Evolutionary conservation across 495 filamentous ascomycete genomes (phyloP).

Genomic region (Lophiotrema nucula): DNA sequence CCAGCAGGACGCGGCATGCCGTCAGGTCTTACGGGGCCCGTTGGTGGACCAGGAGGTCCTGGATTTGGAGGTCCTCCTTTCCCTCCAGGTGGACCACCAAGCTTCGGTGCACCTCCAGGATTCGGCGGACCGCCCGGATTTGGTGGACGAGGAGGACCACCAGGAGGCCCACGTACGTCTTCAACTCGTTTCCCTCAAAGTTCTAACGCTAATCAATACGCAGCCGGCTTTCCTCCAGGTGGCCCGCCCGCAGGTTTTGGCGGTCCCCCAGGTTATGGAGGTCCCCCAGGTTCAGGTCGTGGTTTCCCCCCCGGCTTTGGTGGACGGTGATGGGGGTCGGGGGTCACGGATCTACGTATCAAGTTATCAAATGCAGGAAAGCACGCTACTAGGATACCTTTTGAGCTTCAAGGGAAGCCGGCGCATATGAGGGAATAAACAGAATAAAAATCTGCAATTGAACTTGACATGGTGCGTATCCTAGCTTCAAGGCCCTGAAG

Average conservation of each 20-base stretch:
- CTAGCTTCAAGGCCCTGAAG: no score
- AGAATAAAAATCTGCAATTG: no score
- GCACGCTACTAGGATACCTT: no score
- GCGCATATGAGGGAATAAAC: no score
- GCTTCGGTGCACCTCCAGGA: conserved; percentile 69
- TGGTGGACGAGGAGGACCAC: conserved; percentile 63
- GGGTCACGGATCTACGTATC: no score
- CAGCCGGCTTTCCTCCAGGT: conserved; percentile 53
- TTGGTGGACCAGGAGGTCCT: conserved; percentile 81
- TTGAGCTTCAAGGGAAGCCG: no score
- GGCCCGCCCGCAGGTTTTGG: conserved; percentile 44
- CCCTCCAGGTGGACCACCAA: conserved; percentile 56
- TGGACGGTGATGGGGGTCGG: conserved; percentile 57
- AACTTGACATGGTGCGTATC: no score
- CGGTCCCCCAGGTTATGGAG: conserved; percentile 28
- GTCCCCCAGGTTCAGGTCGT: conserved; percentile 51
- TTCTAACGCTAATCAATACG: conserved; percentile 68
- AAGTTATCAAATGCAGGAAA: no score
- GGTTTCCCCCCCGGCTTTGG: conserved; percentile 72
- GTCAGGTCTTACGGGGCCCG: conserved; percentile 82
- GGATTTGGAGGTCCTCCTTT: conserved; percentile 57
- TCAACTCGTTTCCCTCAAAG: background rate
- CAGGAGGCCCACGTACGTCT: conserved; percentile 59
- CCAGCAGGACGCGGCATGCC: conserved; percentile 91
- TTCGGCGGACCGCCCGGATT: conserved; percentile 54